Conservation (phyloP, 2,329 filamentous ascomycete genomes). For the Nothomitra cinnamomea region DNA sequence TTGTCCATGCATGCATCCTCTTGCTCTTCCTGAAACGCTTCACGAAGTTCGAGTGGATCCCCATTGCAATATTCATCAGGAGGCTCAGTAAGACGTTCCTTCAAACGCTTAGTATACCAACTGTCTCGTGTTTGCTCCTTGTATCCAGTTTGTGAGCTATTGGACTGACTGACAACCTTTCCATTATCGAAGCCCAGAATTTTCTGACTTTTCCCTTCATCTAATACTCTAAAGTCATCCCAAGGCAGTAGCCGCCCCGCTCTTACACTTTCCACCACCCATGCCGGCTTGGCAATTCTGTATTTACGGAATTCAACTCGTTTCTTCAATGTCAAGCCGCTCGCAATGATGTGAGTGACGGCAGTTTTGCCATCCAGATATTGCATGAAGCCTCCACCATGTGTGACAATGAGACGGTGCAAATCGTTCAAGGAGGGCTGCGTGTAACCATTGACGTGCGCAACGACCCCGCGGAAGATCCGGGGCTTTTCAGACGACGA, state of each 20-base stretch:
- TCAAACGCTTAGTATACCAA: constrained; percentile 65
- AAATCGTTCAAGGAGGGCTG: constrained; percentile 83
- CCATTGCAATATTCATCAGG: background rate
- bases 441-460: constrained; percentile 89
- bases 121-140: constrained; percentile 65
- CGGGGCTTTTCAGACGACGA: constrained; percentile 53
- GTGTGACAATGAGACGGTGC: constrained; percentile 69
- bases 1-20: too few relatives aligned
- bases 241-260: constrained; percentile 72
- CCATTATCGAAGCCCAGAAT: constrained; percentile 48
- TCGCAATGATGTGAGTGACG: constrained; percentile 91
- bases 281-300: constrained; percentile 83
- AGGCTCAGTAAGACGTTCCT: constrained; percentile 10
- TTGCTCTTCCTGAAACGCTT: too few relatives aligned
- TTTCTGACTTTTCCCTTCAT: constrained; percentile 71
- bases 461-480: constrained; percentile 82
- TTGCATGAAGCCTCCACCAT: constrained; percentile 91
- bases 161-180: constrained; percentile 48
- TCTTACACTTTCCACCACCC: constrained; percentile 78
- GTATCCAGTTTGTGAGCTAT: constrained; percentile 46
- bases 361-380: constrained; percentile 90
- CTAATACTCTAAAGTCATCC: constrained; percentile 68
- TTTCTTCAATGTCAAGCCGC: constrained; percentile 81
- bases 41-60: too few relatives aligned
- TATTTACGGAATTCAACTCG: constrained; percentile 74